Evolutionary conservation across 768 basidiomycete genomes (phyloP), one percentile per base, ranked within the genome.

Genomic region (Piloderma croceum): DNA sequence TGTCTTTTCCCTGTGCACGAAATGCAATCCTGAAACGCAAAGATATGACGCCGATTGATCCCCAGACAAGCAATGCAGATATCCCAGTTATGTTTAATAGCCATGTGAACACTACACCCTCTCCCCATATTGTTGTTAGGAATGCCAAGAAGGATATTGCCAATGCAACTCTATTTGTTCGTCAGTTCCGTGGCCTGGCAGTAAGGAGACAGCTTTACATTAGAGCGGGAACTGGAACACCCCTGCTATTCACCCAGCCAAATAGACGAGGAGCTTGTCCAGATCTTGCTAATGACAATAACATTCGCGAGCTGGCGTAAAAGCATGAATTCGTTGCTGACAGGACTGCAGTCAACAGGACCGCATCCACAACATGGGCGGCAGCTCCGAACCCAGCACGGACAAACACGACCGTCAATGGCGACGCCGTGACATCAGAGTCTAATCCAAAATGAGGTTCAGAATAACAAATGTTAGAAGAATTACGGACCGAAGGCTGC

Each of bases 241-340:
- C 83, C 5, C 71, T 64, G 46, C 69, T 67, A 57, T 77, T 83
- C 22, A 79, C 75, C 65, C 74, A 78, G 15, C 75, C 73, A 60
- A 86, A 83, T 39, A 80, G 42, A 22, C 61, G 64, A 12, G 83
- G 84, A 0, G 83, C 84, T 47, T 81, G 73, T 1, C 82, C 82
- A 17, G 65, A 61, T 42, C 74, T 72, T 4, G 81, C 82, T n/a
- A 87, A 65, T 1, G 77, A 71, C 24, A 72, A 59, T 6, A 81
- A 55, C 68, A 78, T 76, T 1, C 79, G 69, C 3, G 79, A 79
- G 40, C 76, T 76, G 4, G 77, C 81, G 49, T 76, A 82, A 53
- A 83, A 79, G 52, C 75, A 79, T 1, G 76, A 76, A 46, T 79
- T 76, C 3, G 74, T 77, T n/a, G 78, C 76, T 12, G 77, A 80